Evolutionary conservation across 805 yeast species (phyloP), one percentile per base, ranked within the genome.

Genomic region (Wickerhamomyces rabaulensis): DNA sequence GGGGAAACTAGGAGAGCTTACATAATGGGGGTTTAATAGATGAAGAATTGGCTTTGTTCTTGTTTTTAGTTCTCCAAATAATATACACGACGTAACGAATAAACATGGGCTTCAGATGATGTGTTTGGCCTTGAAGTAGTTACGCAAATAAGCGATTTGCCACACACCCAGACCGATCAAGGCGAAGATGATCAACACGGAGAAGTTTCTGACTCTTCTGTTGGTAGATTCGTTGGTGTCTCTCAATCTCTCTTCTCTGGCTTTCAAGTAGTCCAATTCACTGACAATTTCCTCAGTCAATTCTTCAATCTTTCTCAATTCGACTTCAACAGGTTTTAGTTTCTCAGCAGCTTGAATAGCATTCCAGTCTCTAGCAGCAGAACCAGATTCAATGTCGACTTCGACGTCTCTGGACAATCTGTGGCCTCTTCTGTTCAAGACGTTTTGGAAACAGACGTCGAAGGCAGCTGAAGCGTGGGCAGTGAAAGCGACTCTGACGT

Each of bases 361-460:
- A 63, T 90, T 89, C 97, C 98, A 94, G 70, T 94, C 98, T 68
- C 98, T 84, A 38, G 98, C 99, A 59, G 90, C 87, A 43, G 97
- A 87, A 39, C 99, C 99, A 52, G 90, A 82, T 67, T 94, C 98
- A 49, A 94, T 84, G 53, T 91, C 97, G 60, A 94, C 73, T 61
- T 90, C 97, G 57, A 94, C 72, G 44, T 84, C 84, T 66, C 98
- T 83, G 50, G 70, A 65, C 55, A 76, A 58, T 26, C 72, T 63
- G 40, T 73, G 70, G 23, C 76, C 75, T 46, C 68, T 65, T 47
- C 71, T 66, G 27, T 62, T 56, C n/a, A 65, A 48, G 42, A 72
- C 64, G 66, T 94, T 92, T 50, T 83, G 85, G 68, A 94, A 86
- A 68, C 99, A 94, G 46, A 94, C 79, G 68, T 94, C 99, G 64